Conservation (phyloP, 306 rosid genomes). For the Inga laurina region DNA sequence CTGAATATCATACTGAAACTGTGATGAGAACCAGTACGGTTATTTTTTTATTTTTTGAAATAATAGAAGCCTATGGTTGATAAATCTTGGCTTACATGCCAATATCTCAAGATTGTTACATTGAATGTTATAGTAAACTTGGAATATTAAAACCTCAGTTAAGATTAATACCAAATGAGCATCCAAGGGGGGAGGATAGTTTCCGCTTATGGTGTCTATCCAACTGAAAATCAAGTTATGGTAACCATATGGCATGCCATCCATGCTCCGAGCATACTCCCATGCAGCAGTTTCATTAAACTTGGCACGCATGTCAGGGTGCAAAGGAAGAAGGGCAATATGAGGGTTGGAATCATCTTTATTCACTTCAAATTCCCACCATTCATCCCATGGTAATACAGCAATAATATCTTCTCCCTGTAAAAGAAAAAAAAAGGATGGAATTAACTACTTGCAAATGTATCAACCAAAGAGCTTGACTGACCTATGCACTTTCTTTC, state of each 20-base stretch:
- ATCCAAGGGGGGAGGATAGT: slow-evolving; percentile 98
- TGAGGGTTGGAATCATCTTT: slow-evolving; percentile 92
- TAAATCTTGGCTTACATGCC: slow-evolving; percentile 5
- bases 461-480: slow-evolving; percentile 8
- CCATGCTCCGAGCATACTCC: slow-evolving; percentile 93
- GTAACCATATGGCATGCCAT: slow-evolving; percentile 86
- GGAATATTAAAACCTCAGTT: slow-evolving; percentile 9
- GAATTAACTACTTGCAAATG: slow-evolving; percentile 20
- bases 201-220: slow-evolving; percentile 78
- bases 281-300: slow-evolving; percentile 97
- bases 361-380: slow-evolving; percentile 91
- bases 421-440: slow-evolving; percentile 28
- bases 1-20: slow-evolving; percentile 17
- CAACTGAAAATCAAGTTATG: slow-evolving; percentile 97
- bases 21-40: slow-evolving; percentile 20
- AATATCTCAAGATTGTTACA: slow-evolving; percentile 15
- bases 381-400: slow-evolving; percentile 87
- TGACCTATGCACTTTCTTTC: neutral
- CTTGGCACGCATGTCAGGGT: slow-evolving; percentile 76
- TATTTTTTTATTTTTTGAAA: slow-evolving; percentile 11
- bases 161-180: slow-evolving; percentile 72
- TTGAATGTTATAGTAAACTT: slow-evolving; percentile 8
- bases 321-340: slow-evolving; percentile 91
- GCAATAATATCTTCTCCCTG: slow-evolving; percentile 94
- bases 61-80: neutral